Base-by-base conservation (phyloP, 139 green algal species). In the Chlorella sp. region DNA sequence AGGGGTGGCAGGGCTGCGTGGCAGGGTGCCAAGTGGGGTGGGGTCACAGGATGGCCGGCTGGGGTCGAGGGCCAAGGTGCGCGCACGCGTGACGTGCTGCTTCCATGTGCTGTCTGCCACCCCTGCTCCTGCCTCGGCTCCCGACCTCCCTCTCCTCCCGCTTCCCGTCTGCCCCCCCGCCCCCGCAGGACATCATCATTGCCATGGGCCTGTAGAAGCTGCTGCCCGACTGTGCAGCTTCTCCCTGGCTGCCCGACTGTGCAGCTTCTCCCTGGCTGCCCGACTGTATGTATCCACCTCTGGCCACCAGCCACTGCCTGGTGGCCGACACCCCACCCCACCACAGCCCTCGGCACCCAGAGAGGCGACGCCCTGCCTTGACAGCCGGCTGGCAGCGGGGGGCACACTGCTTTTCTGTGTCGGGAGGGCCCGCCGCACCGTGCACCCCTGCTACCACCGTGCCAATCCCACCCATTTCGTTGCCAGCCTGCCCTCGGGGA, bases 101-200 rank as follows among this genome's bases (percentile, higher is more conserved):
- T 57, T 26, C 22, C 14, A 34, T 81, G 73, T 42, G n/a, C 73
- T 80, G n/a, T 48, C 73, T 80, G 32, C 42, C 22, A 1, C 34
- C 75, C 75, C 75, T 32, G 39, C n/a, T 42, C 0, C 71, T 60
- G 3, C 4, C 37, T 64, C 21, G 24, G 24, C 40, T 21, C 4
- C 22, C 40, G 1, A 7, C 22, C 0, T 7, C 42, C 11, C 30
- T 40, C 22, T 37, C 73, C 32, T 40, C 75, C 34, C 32, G 2
- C 69, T 34, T 30, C 34, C n/a, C 32, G 3, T 37, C 3, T 28
- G 3, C 32, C 19, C n/a, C 15, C 32, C 30, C 30, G 15, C 34
- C 28, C 26, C 36, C 60, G 61, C 84, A 88, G 86, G 86, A 90
- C 76, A 90, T 90, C 75, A 79, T 90, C 86, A 90, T 90, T 64